Percentiles rank a stretch among this genome's conserved stretches.
phyloP scores from a whole-genome alignment of 345 rosid species.

The Durio zibethinus region DNA sequence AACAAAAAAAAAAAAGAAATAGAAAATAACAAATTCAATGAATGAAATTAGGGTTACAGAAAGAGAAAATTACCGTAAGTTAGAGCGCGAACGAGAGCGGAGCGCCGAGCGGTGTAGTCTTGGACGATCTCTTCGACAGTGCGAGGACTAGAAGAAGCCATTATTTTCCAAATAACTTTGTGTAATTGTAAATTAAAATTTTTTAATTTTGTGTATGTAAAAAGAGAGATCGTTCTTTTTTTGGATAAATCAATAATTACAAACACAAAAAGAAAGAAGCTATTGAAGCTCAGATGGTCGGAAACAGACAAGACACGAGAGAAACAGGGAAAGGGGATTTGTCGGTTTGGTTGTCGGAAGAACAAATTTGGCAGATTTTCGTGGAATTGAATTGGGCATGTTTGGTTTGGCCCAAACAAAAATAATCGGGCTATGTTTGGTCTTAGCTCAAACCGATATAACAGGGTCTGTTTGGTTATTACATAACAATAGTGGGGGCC shows the following conservation, averaged over 20 bases:
- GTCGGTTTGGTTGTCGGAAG: not conserved
- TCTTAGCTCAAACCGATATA: not conserved
- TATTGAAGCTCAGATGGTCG: not conserved
- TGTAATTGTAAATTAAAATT: not conserved
- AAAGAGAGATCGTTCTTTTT: not conserved
- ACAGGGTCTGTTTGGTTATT: not conserved
- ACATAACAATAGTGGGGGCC: not conserved
- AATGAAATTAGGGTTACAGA: slow-evolving; percentile 9
- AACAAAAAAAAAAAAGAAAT: not conserved
- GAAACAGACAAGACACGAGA: not conserved
- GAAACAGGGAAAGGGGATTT: not conserved
- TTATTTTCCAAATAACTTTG: not conserved
- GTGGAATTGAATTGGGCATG: not conserved
- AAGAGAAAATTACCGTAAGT: slow-evolving; percentile 51
- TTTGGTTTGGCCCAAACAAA: not conserved
- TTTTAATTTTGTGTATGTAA: not conserved
- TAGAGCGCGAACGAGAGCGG: slow-evolving; percentile 88
- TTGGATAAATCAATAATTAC: not conserved
- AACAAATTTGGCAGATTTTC: not conserved
- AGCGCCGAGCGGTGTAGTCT: slow-evolving; percentile 68
- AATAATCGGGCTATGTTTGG: not conserved
- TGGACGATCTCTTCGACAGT: slow-evolving; percentile 80
- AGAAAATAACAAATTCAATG: not conserved
- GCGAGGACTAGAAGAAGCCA: slow-evolving; percentile 57
- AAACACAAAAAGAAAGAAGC: not conserved